These are phyloP conservation scores for Gremmenia infestans DNA, from an alignment of 2,329 filamentous ascomycete species.

Conservation along the genomic window DNA sequence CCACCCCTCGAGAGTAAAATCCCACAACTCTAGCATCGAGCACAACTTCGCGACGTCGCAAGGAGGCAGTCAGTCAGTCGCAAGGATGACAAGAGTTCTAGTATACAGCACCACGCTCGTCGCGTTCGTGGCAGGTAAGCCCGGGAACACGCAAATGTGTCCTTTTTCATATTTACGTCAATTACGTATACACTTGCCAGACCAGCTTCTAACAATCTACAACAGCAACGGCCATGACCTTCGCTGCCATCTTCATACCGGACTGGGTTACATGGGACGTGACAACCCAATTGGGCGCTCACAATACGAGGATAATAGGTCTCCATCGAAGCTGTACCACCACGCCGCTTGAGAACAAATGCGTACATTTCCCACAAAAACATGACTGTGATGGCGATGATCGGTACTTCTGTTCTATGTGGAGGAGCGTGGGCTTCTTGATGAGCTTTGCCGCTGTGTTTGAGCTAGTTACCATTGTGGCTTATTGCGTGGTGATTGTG, in stretches of 20 bases:
- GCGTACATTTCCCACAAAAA: constrained; percentile 61
- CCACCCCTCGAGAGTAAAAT: neutral
- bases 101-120: constrained; percentile 38
- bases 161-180: neutral
- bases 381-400: constrained; percentile 54
- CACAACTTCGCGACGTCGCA: constrained; percentile 1
- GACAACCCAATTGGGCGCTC: constrained; percentile 40
- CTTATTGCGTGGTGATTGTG: constrained; percentile 69
- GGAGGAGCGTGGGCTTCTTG: constrained; percentile 82
- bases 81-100: constrained; percentile 38
- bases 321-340: constrained; percentile 78
- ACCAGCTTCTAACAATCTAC: constrained; percentile 37
- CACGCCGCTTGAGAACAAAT: constrained; percentile 41
- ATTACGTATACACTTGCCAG: constrained; percentile 3
- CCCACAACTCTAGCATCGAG: neutral
- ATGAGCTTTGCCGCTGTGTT: constrained; percentile 81
- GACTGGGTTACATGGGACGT: constrained; percentile 66
- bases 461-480: constrained; percentile 74
- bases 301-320: constrained; percentile 64
- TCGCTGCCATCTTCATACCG: constrained; percentile 63
- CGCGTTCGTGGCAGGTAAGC: constrained; percentile 40
- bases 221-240: constrained; percentile 68
- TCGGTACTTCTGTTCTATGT: constrained; percentile 83
- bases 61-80: constrained; percentile 1
- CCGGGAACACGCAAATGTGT: neutral